Evolutionary conservation across 164 flowering plant species (phyloP).

Genomic region (Stephania yunnanensis): DNA sequence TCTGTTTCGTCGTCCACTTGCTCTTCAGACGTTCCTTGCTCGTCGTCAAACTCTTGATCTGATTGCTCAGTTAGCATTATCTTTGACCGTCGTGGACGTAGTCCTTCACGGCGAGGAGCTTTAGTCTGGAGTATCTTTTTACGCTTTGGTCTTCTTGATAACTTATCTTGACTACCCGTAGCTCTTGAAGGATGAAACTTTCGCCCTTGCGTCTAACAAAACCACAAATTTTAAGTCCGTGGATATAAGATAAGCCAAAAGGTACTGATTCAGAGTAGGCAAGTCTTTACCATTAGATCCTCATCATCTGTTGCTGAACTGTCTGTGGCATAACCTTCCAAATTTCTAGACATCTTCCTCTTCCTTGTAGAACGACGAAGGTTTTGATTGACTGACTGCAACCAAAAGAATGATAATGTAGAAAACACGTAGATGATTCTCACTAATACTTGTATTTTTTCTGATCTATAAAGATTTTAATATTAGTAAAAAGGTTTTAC

Average conservation of each 20-base stretch:
- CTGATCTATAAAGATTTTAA: background rate
- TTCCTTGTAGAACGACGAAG: constrained; percentile 94
- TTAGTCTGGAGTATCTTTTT: constrained; percentile 35
- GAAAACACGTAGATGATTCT: background rate
- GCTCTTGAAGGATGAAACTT: constrained; percentile 41
- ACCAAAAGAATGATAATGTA: constrained; percentile 8
- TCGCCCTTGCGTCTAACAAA: constrained; percentile 42
- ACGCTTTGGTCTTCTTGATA: constrained; percentile 42
- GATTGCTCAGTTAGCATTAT: constrained; percentile 29
- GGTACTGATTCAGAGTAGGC: constrained; percentile 8
- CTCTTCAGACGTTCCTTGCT: constrained; percentile 67
- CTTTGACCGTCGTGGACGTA: constrained; percentile 74
- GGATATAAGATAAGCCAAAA: constrained; percentile 12
- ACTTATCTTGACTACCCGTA: constrained; percentile 52
- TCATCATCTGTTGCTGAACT: constrained; percentile 79
- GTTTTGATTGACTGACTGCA: constrained; percentile 55
- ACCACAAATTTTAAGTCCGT: constrained; percentile 8
- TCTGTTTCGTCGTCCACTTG: constrained; percentile 58
- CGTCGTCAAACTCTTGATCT: constrained; percentile 57
- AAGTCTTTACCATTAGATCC: constrained; percentile 75
- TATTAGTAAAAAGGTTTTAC: too few species aligned
- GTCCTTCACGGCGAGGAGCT: constrained; percentile 84
- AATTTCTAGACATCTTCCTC: constrained; percentile 62
- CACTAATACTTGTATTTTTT: background rate
- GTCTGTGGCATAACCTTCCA: constrained; percentile 59